A percentile compares a stretch with the other conserved stretches of the same genome.
These are phyloP conservation scores for Fimicolochytrium jonesii DNA, from an alignment of 192 early-diverging fungal genomes.

Conservation along the genomic window DNA sequence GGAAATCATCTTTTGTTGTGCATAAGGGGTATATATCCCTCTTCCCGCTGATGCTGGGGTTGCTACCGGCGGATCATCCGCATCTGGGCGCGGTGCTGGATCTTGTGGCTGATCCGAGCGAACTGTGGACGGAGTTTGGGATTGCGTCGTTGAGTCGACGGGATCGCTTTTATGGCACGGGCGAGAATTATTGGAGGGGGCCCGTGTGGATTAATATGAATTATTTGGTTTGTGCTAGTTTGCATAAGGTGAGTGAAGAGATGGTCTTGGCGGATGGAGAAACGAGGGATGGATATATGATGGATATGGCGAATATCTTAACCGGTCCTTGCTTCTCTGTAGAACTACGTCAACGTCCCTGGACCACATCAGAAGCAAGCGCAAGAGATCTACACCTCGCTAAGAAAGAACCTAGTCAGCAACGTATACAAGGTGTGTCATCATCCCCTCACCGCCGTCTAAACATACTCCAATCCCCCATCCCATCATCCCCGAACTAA, in stretches of 20 bases:
- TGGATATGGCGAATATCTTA: not conserved
- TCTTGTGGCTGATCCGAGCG: conserved; percentile 67
- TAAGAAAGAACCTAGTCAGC: conserved; percentile 71
- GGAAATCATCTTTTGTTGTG: conserved; percentile 34
- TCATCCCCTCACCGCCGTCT: too few species aligned
- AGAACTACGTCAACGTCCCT: conserved; percentile 50
- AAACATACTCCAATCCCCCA: too few species aligned
- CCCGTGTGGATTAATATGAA: conserved; percentile 93
- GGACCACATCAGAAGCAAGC: conserved; percentile 70
- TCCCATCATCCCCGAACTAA: too few species aligned
- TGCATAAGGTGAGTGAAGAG: conserved; percentile 55
- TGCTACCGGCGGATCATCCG: conserved; percentile 64
- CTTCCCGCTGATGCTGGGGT: conserved; percentile 74
- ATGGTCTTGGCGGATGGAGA: not conserved
- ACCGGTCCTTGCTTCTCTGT: not conserved
- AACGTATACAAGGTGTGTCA: conserved; percentile 65
- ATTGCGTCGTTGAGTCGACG: conserved; percentile 35
- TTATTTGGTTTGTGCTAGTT: conserved; percentile 70
- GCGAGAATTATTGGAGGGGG: conserved; percentile 94
- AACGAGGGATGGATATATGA: not conserved
- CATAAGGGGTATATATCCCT: conserved; percentile 78
- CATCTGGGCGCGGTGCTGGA: conserved; percentile 71
- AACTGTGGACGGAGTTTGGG: conserved; percentile 76
- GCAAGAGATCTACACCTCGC: conserved; percentile 62
- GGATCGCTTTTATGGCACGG: conserved; percentile 62